Percentiles rank a stretch among this genome's conserved stretches.
These are phyloP conservation scores for Bolboschoenoplectus hybrid DNA, from an alignment of 202 grass and related monocot species.

Conservation along the genomic window DNA sequence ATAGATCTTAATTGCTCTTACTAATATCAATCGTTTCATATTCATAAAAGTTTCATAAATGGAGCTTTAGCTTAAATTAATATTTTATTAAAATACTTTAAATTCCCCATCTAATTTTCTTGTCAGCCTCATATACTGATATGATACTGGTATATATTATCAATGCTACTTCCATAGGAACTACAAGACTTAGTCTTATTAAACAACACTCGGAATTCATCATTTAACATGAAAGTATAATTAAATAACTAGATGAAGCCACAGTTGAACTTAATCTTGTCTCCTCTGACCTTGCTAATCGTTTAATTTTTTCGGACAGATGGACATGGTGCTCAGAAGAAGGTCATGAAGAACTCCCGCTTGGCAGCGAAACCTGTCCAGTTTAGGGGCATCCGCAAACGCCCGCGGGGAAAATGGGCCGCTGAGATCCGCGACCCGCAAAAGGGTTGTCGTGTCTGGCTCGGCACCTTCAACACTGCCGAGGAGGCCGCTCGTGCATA, in stretches of 20 bases:
- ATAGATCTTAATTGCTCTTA: no score
- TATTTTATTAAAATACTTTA: no score
- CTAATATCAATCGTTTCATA: no score
- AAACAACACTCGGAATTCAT: no score
- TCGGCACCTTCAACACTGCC: conserved; percentile 59
- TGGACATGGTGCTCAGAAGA: neutral
- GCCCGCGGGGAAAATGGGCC: conserved; percentile 39
- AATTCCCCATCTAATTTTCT: no score
- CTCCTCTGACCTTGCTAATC: neutral
- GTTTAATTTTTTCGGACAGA: neutral
- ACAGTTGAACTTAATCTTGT: neutral
- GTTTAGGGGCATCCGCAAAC: conserved; percentile 37
- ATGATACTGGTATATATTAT: no score
- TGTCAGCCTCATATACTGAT: no score
- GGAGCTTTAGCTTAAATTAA: no score
- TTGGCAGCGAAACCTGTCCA: neutral
- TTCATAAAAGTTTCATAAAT: no score
- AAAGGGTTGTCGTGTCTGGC: conserved; percentile 53
- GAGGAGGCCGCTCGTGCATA: conserved; percentile 59
- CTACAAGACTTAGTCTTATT: neutral
- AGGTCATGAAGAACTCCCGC: neutral
- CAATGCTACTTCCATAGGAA: no score
- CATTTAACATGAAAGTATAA: no score
- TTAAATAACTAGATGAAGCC: no score
- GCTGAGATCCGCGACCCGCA: conserved; percentile 39